These are phyloP conservation scores for Rutstroemia sydowiana DNA, from an alignment of 2,329 filamentous ascomycete species.

Conservation along the genomic window DNA sequence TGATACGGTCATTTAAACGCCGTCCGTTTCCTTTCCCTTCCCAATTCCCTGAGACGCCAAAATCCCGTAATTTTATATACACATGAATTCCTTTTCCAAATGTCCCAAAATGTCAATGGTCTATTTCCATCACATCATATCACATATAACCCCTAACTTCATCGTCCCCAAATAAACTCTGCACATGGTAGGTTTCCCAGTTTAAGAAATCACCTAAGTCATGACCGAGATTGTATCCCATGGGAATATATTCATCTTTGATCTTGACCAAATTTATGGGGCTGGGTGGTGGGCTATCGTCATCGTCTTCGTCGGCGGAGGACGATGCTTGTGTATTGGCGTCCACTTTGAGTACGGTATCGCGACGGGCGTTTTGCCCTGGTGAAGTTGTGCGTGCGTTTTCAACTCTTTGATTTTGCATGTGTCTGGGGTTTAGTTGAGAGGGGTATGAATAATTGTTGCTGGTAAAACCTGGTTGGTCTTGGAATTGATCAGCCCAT, in stretches of 20 bases:
- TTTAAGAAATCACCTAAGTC: conserved; percentile 51
- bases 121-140: neutral
- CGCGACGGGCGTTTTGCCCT: neutral
- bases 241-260: conserved; percentile 38
- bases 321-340: neutral
- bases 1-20: too few species aligned
- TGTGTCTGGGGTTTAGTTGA: neutral
- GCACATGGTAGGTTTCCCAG: conserved; percentile 39
- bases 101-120: neutral
- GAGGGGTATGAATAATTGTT: neutral
- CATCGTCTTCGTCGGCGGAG: neutral
- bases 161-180: conserved; percentile 9
- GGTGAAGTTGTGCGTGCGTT: neutral
- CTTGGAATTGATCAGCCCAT: neutral
- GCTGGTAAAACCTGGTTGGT: neutral
- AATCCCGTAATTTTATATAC: neutral
- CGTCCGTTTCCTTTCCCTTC: too few species aligned
- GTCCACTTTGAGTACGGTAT: neutral
- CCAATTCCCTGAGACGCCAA: neutral
- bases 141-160: conserved; percentile 1
- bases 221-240: conserved; percentile 54
- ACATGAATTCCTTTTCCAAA: neutral
- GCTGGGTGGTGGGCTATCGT: conserved; percentile 17
- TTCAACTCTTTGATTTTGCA: neutral
- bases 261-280: conserved; percentile 19